Evolutionary conservation across 371 early-diverging fungal genomes (phyloP), one percentile per base, ranked within the genome.

Genomic region (Apophysomyces sp.): DNA sequence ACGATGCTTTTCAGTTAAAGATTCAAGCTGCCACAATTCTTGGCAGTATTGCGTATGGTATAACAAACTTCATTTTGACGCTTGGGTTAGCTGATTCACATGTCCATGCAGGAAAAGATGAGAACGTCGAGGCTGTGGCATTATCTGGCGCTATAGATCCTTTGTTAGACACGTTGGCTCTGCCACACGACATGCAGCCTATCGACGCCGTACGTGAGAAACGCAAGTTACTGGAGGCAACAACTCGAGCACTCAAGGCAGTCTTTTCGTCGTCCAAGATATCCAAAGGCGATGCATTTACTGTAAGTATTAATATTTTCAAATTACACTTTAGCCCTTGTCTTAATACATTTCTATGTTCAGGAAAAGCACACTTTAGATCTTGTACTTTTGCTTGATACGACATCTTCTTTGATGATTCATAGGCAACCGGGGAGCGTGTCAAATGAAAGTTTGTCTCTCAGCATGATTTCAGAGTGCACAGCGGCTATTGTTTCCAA

Each of bases 41-140:
- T 28, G 92, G 93, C n/a, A 90, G 90, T 57, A 86, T 93, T 65
- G 91, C 91, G 26, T 86, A 90, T 73, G 92, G 90, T 86, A 78
- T 21, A n/a, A 21, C 21, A 5, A 41, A 55, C 9, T n/a, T 24
- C 28, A 52, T 4, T 32, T 30, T 37, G 58, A 26, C 44, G 11
- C 8, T n/a, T 18, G 26, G 32, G 21, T 21, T 28, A 13, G 8
- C 24, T 27, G 28, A 28, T 60, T n/a, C 6, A 15, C 8, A 60
- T 21, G 2, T 12, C 37, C 30, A 26, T 49, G 21, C 62, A 89
- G 89, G 90, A 52, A 84, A 82, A 59, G 86, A 89, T 53, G 79
- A 81, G 31, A 87, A 89, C 73, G 84, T 92, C 5, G 62, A 72
- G 11, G 74, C 81, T 2, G 72, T 92, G 24, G 80, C 86, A 2